A percentile compares a stretch with the other conserved stretches of the same genome.
Conservation (phyloP, 495 filamentous ascomycete species). For the Lasiosphaeris hirsuta region DNA sequence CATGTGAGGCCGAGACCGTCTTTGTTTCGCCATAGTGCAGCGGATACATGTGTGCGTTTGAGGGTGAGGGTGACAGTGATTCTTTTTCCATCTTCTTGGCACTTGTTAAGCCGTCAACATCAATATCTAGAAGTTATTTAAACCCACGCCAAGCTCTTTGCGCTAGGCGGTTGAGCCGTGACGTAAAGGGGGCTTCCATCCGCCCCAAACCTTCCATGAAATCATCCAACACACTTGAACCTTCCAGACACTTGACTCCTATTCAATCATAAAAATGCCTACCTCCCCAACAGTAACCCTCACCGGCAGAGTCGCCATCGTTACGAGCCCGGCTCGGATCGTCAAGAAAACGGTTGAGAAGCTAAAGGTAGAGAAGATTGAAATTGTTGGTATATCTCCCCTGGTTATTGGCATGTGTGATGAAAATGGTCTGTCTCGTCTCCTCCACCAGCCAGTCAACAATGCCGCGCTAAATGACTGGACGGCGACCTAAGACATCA, state of each 20-base stretch:
- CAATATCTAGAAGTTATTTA: too few species aligned
- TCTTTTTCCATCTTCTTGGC: not conserved
- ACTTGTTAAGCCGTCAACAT: too few species aligned
- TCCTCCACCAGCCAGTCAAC: constrained; percentile 10
- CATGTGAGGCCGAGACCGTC: not conserved
- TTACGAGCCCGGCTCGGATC: constrained; percentile 14
- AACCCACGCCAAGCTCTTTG: not conserved
- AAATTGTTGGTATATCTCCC: constrained; percentile 27
- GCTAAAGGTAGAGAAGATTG: constrained; percentile 28
- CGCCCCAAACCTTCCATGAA: not conserved
- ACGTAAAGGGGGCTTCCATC: not conserved
- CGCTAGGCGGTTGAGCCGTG: not conserved
- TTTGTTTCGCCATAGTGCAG: not conserved
- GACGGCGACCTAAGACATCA: not conserved
- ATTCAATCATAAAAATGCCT: not conserved
- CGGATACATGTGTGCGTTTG: not conserved
- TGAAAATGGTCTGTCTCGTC: too few species aligned
- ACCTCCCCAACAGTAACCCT: not conserved
- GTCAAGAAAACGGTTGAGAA: constrained; percentile 25
- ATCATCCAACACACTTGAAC: not conserved
- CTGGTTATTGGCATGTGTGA: not conserved
- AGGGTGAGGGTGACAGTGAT: not conserved
- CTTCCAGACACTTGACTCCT: not conserved
- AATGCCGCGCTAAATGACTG: constrained; percentile 15
- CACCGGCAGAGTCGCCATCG: not conserved